A percentile compares a stretch with the other conserved stretches of the same genome.
Conservation (phyloP, 2,329 filamentous ascomycete species). For the Microcyclospora pomicola region DNA sequence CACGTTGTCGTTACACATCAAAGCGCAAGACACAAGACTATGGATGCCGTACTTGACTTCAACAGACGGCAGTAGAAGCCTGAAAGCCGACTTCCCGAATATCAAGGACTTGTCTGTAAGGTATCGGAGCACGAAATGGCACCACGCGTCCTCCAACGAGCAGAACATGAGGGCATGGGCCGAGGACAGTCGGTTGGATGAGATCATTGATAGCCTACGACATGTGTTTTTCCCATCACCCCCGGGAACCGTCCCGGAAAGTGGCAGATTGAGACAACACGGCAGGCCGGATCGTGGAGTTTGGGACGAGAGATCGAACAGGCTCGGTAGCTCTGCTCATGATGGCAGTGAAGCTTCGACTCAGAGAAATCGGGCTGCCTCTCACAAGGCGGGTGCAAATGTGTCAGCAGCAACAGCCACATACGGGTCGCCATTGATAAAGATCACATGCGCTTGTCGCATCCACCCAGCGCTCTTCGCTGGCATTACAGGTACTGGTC, state of each 20-base stretch:
- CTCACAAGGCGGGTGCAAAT: constrained; percentile 6
- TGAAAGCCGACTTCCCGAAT: constrained; percentile 21
- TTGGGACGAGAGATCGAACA: no score
- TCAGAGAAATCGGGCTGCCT: constrained; percentile 6
- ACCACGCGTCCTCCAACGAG: constrained; percentile 13
- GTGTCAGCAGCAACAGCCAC: background rate
- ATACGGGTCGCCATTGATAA: constrained; percentile 11
- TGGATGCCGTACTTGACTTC: constrained; percentile 26
- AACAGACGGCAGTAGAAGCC: constrained; percentile 15
- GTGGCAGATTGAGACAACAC: background rate
- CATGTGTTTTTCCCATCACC: constrained; percentile 13
- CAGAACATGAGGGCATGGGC: constrained; percentile 17
- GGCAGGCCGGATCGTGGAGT: no score
- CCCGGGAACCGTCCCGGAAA: background rate
- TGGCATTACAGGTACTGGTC: constrained; percentile 8
- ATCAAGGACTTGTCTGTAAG: constrained; percentile 18
- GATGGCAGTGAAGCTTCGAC: constrained; percentile 5
- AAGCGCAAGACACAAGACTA: constrained; percentile 20
- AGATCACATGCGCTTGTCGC: constrained; percentile 18
- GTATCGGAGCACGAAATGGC: constrained; percentile 21
- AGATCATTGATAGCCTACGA: constrained; percentile 18
- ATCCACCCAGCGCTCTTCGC: constrained; percentile 17
- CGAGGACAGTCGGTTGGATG: constrained; percentile 17
- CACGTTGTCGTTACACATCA: constrained; percentile 19
- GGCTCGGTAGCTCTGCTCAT: background rate